Evolutionary conservation across 768 basidiomycete genomes (phyloP), one percentile per base, ranked within the genome.

Genomic region (Leccinum sublutescens): DNA sequence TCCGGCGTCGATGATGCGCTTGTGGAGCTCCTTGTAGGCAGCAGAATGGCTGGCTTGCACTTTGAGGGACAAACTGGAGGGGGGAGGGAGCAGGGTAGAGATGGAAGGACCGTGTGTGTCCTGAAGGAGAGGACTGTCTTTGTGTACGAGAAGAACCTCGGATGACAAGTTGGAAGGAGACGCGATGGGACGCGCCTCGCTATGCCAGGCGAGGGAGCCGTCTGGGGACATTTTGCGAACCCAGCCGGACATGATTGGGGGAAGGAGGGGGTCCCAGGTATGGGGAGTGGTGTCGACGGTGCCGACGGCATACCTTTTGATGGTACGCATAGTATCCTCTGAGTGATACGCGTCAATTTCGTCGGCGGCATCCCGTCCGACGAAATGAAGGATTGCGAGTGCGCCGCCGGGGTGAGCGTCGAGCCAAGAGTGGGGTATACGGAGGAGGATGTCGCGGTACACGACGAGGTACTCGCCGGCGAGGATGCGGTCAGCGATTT

Each of bases 291-390:
- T 62, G 57, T 85, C 79, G 27, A 96, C 86, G 23, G 78, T 79
- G 25, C 89, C 95, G 23, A 95, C 77, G 54, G 83, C 81, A 69
- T 87, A 96, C 17, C 62, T 64, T 27, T 59, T 72, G 19, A 74
- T 72, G 68, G 61, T 66, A n/a, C 57, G 62, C 50, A 69, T 47
- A 19, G 72, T 71, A 50, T 64, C 56, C 38, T 84, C 80, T 7
- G 79, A 78, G 71, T 99, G 97, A 76, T 91, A 98, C 21, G 94
- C 96, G 62, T 92, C 84, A 34, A 98, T 91, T 73, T 99, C 97
- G 76, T 96, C 91, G 0, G 92, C 84, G 0, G 96, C 95, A 70
- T 99, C 95, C 56, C 96, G 83, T 3, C 96, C 97, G 45, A 98
- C 86, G 67, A 95, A 98, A 75, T 99, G 97, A 25, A 96, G 85